Conservation (phyloP, 768 basidiomycete species). For the Suillus plorans region DNA sequence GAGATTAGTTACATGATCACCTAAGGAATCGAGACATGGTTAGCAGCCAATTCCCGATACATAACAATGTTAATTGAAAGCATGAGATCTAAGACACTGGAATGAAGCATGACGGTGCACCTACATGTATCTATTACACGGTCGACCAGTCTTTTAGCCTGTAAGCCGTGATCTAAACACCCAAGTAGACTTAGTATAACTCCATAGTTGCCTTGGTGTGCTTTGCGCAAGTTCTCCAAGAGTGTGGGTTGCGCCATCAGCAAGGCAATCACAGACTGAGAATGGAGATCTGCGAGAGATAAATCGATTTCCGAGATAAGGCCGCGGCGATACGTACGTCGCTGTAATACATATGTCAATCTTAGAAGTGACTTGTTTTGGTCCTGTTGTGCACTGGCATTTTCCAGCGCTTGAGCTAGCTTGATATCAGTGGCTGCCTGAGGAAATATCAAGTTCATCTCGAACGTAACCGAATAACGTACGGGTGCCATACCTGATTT, state of each 20-base stretch:
- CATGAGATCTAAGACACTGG: background rate
- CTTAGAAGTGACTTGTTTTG: conserved; percentile 70
- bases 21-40: conserved; percentile 37
- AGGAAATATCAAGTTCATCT: conserved; percentile 19
- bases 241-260: conserved; percentile 78
- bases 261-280: conserved; percentile 81
- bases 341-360: conserved; percentile 81
- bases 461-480: background rate
- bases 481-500: conserved; percentile 25
- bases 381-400: conserved; percentile 79
- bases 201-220: conserved; percentile 90
- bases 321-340: conserved; percentile 44
- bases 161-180: conserved; percentile 84
- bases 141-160: conserved; percentile 89
- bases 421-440: conserved; percentile 52
- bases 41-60: conserved; percentile 5
- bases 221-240: conserved; percentile 85
- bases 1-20: conserved; percentile 89
- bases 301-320: background rate
- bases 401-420: conserved; percentile 65
- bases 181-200: conserved; percentile 89
- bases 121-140: conserved; percentile 75
- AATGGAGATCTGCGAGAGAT: conserved; percentile 56
- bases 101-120: conserved; percentile 19
- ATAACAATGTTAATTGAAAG: background rate